These are phyloP conservation scores for Cerrena zonata DNA, from an alignment of 1,284 basidiomycete species.

Conservation along the genomic window DNA sequence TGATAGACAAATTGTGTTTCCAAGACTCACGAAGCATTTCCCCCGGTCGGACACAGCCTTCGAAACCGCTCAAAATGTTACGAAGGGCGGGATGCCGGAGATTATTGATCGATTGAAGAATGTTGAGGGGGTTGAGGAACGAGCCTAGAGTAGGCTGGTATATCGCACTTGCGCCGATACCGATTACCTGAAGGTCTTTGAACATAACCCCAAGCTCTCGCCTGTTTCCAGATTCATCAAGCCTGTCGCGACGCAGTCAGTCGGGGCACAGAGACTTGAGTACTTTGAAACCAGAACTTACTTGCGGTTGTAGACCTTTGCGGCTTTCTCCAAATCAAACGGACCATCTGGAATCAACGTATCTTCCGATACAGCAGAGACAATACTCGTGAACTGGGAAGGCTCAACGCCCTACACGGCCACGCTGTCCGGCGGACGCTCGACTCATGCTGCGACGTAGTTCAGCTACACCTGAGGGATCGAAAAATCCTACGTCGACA, in stretches of 20 bases:
- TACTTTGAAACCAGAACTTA: constrained; percentile 19
- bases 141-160: constrained; percentile 40
- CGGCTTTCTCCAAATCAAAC: constrained; percentile 43
- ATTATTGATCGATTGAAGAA: constrained; percentile 22
- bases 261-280: not conserved
- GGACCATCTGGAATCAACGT: constrained; percentile 23
- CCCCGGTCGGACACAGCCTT: constrained; percentile 49
- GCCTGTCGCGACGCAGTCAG: constrained; percentile 25
- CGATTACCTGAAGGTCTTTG: constrained; percentile 44
- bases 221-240: constrained; percentile 39
- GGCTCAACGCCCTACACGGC: not conserved
- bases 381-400: too few species aligned
- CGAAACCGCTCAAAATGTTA: constrained; percentile 43
- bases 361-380: too few species aligned
- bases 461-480: constrained; percentile 1
- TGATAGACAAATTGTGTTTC: too few species aligned
- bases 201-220: constrained; percentile 48
- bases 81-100: constrained; percentile 35
- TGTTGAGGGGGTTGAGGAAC: constrained; percentile 30
- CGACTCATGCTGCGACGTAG: constrained; percentile 1
- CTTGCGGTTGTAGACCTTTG: constrained; percentile 35
- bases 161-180: constrained; percentile 37
- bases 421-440: not conserved
- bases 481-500: constrained; percentile 4
- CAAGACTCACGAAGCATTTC: constrained; percentile 52